phyloP scores from a whole-genome alignment of 2,329 filamentous ascomycete genomes.

The Scolecobasidium constrictum region DNA sequence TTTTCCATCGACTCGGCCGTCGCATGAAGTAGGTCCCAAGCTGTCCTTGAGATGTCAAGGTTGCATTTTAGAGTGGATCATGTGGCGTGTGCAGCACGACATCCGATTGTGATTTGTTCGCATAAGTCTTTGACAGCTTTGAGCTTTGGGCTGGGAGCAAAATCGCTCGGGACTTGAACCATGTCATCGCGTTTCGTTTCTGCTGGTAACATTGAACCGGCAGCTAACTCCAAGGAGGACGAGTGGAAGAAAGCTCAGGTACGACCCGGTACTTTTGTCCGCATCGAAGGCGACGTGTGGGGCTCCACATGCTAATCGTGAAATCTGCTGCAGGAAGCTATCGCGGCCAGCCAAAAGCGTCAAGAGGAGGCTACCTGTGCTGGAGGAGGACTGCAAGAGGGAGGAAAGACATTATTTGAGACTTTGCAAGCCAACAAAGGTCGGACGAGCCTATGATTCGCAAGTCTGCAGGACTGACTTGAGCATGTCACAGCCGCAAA shows the following conservation, averaged over 20 bases:
- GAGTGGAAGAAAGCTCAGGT: constrained; percentile 57
- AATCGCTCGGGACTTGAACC: no score
- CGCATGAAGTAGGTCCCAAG: no score
- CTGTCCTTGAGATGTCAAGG: no score
- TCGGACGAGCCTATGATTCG: no score
- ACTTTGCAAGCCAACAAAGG: constrained; percentile 75
- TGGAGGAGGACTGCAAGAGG: constrained; percentile 32
- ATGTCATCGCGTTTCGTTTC: constrained; percentile 16
- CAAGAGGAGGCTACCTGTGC: constrained; percentile 44
- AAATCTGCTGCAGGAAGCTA: constrained; percentile 1
- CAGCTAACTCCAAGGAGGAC: constrained; percentile 34
- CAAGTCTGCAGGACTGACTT: constrained; percentile 6
- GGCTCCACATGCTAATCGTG: background rate
- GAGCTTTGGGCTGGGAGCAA: no score
- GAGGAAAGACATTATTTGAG: constrained; percentile 59
- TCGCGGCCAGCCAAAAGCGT: constrained; percentile 45
- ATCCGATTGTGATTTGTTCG: background rate
- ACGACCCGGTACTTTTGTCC: constrained; percentile 28
- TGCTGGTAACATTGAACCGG: constrained; percentile 15
- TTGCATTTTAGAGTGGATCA: no score
- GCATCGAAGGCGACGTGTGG: background rate
- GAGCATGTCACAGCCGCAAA: constrained; percentile 68
- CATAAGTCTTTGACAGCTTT: background rate
- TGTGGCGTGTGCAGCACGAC: no score
- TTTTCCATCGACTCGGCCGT: no score